Base-by-base conservation (phyloP, 169 alveolate species). In the Theileria annulata region DNA sequence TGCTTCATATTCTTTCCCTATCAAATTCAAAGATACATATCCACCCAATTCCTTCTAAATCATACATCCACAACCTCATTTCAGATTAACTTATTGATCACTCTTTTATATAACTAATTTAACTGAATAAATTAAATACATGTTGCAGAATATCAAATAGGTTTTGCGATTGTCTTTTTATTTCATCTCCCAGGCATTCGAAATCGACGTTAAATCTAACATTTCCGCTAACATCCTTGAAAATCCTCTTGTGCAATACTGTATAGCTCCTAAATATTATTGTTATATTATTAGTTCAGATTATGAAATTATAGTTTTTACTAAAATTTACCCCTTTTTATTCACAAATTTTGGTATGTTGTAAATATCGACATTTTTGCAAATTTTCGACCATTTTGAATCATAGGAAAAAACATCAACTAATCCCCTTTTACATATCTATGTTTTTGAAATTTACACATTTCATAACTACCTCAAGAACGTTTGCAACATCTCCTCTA, bases 191-290 rank as follows among this genome's bases (percentile, higher is more conserved):
- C 59, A 27, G 31, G 10, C 76, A 68, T 27, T 68, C 76, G 13
- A 68, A 68, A 58, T 23, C 76, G 6, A 48, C 76, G 66, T 68
- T 68, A n/a, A 68, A 49, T 21, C 19, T 27, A n/a, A 68, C 76
- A 21, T 42, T 21, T n/a, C 19, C 76, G 12, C 76, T 49, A 13
- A 68, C 66, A 42, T 42, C 59, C 42, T 42, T 27, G 23, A 68
- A 68, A n/a, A 49, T 21, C 21, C 49, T 68, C 66, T 42, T 68
- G 13, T 68, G 58, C 49, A 68, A 27, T 2, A 68, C 76, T 17
- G 35, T 58, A 28, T 68, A 68, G 35, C 66, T 68, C 10, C 76
- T 68, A 28, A 35, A 25, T 2, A 4, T 19, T 1, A 35, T n/a
- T 23, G 17, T 49, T 42, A 30, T 21, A 3, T 58, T 21, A 10